Evolutionary conservation across 352 stramenopile species (phyloP).

Genomic region (Globisporangium rhizosaccharum): DNA sequence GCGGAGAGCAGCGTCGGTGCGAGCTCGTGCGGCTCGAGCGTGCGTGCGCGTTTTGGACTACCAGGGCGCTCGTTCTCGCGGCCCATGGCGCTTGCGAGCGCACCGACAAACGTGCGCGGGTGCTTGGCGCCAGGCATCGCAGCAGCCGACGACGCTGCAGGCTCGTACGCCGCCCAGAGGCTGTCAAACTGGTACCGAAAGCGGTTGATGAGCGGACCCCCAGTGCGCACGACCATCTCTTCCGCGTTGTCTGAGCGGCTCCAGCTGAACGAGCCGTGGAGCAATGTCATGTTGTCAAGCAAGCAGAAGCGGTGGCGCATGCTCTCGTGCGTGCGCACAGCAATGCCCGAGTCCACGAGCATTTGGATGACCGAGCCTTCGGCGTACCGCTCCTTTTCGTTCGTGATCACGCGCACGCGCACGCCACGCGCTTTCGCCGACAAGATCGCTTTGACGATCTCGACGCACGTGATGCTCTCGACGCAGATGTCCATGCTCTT

Average conservation of each 20-base stretch:
- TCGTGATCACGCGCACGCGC: conserved; percentile 50
- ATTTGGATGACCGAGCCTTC: conserved; percentile 55
- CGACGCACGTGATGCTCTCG: conserved; percentile 62
- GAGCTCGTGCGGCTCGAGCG: background rate
- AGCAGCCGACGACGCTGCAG: background rate
- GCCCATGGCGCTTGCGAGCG: too few species aligned
- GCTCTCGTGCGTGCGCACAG: conserved; percentile 35
- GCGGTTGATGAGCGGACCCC: conserved; percentile 38
- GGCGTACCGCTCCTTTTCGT: conserved; percentile 39
- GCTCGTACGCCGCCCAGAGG: conserved; percentile 45
- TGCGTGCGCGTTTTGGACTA: background rate
- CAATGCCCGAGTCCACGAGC: conserved; percentile 53
- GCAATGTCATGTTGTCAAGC: conserved; percentile 47
- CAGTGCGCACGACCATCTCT: conserved; percentile 44
- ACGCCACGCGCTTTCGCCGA: conserved; percentile 42
- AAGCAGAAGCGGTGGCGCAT: conserved; percentile 73
- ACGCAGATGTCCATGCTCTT: conserved; percentile 54
- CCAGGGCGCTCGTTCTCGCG: background rate
- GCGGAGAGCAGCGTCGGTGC: background rate
- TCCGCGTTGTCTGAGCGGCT: conserved; percentile 56
- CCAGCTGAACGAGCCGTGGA: conserved; percentile 74
- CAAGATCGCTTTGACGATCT: conserved; percentile 49
- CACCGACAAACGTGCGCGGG: background rate
- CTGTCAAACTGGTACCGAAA: conserved; percentile 51
- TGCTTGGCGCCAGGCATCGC: background rate